These are phyloP conservation scores for Trichosporon sp. DNA, from an alignment of 1,284 basidiomycete genomes.

Conservation along the genomic window DNA sequence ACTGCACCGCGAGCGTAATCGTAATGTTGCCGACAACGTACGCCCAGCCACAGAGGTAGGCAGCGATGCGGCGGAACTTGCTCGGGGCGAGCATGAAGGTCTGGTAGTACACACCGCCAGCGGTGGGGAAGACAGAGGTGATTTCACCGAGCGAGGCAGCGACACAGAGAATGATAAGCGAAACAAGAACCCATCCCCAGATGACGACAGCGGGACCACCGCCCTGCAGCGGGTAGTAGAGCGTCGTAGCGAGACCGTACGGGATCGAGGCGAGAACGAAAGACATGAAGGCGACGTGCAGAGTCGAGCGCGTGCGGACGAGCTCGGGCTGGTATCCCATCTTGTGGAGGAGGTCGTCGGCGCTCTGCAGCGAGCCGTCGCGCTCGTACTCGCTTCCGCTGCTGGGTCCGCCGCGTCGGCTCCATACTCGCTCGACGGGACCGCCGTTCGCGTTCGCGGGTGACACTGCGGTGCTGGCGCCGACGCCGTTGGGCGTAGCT, in stretches of 20 bases:
- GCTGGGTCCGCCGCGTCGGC: neutral
- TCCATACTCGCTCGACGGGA: neutral
- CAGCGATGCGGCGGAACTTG: slow-evolving; percentile 39
- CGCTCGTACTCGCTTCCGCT: neutral
- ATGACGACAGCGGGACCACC: slow-evolving; percentile 35
- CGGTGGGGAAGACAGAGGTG: slow-evolving; percentile 46
- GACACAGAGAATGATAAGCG: slow-evolving; percentile 47
- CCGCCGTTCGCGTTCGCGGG: neutral
- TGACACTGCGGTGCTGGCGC: neutral
- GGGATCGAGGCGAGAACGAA: slow-evolving; percentile 35
- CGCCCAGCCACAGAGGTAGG: slow-evolving; percentile 50
- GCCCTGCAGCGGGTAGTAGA: slow-evolving; percentile 34
- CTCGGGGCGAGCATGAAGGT: slow-evolving; percentile 44
- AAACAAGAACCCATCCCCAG: slow-evolving; percentile 49
- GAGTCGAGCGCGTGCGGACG: slow-evolving; percentile 13
- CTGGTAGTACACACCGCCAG: slow-evolving; percentile 51
- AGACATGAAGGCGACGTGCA: slow-evolving; percentile 28
- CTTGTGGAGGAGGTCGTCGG: slow-evolving; percentile 20
- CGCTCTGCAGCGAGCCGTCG: neutral
- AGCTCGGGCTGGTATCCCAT: slow-evolving; percentile 21
- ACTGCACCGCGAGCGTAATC: slow-evolving; percentile 49
- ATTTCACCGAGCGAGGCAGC: slow-evolving; percentile 49
- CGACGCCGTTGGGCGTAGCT: neutral
- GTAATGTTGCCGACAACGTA: slow-evolving; percentile 49
- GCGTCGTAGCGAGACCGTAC: slow-evolving; percentile 33